Evolutionary conservation across 2,329 filamentous ascomycete species (phyloP).

Genomic region (Dothistroma pini): DNA sequence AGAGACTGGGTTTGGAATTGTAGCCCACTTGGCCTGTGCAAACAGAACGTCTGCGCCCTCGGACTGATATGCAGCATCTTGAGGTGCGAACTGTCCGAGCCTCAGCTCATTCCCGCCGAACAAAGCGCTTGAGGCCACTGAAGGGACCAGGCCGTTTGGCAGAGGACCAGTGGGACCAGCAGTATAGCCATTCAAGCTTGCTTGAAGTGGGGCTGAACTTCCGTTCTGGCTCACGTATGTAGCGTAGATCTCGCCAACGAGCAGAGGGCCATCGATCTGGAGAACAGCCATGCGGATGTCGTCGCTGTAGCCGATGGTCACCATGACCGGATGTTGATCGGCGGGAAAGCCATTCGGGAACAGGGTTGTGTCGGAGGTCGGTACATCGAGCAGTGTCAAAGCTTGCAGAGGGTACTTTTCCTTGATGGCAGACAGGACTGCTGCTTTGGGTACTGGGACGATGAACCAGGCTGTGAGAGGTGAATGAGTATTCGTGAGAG

Average conservation of each 20-base stretch:
- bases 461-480: conserved; percentile 20
- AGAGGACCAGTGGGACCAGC: conserved; percentile 21
- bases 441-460: conserved; percentile 20
- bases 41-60: conserved; percentile 14
- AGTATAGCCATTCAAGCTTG: conserved; percentile 17
- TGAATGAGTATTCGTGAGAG: not conserved
- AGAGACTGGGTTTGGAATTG: conserved; percentile 23
- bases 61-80: conserved; percentile 17
- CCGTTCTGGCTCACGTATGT: conserved; percentile 20
- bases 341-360: conserved; percentile 23
- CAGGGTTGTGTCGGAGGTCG: conserved; percentile 14
- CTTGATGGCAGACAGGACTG: conserved; percentile 21
- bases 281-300: conserved; percentile 26
- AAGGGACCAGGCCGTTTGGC: conserved; percentile 23
- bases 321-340: conserved; percentile 23
- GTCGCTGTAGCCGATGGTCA: conserved; percentile 10
- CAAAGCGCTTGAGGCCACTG: conserved; percentile 18
- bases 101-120: conserved; percentile 21
- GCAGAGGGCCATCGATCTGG: conserved; percentile 23
- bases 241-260: conserved; percentile 11
- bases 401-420: conserved; percentile 9
- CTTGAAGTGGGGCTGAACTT: conserved; percentile 12
- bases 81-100: conserved; percentile 21
- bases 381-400: conserved; percentile 19
- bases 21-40: conserved; percentile 19